These are phyloP conservation scores for Amanita subjunquillea DNA, from an alignment of 768 basidiomycete genomes.

Conservation along the genomic window DNA sequence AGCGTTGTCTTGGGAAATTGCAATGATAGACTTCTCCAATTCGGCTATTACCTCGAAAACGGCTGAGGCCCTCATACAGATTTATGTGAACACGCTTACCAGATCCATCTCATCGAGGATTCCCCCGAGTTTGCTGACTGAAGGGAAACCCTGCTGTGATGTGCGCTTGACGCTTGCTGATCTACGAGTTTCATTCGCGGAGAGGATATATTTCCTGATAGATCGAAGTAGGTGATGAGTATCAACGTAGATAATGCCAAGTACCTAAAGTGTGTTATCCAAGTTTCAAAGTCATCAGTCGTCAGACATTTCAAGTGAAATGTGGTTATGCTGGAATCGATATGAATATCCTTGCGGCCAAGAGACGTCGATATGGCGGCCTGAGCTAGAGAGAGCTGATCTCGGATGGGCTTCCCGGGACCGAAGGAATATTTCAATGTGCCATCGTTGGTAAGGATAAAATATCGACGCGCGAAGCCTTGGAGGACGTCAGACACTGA, in stretches of 20 bases:
- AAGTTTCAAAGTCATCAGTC: conserved; percentile 56
- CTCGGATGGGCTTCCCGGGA: conserved; percentile 61
- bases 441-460: conserved; percentile 58
- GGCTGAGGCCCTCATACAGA: conserved; percentile 1
- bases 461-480: conserved; percentile 85
- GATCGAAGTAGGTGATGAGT: conserved; percentile 10
- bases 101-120: conserved; percentile 59
- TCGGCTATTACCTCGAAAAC: conserved; percentile 41
- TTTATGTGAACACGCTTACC: conserved; percentile 26
- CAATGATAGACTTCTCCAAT: conserved; percentile 42
- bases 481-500: conserved; percentile 1
- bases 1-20: conserved; percentile 28
- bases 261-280: conserved; percentile 72
- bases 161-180: conserved; percentile 30
- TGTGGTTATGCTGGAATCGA: conserved; percentile 66
- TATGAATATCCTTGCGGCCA: conserved; percentile 72
- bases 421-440: conserved; percentile 67
- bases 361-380: conserved; percentile 70
- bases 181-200: conserved; percentile 32
- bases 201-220: conserved; percentile 53
- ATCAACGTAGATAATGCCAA: conserved; percentile 3
- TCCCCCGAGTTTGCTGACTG: conserved; percentile 34
- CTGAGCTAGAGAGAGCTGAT: conserved; percentile 53
- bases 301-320: conserved; percentile 79
- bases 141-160: conserved; percentile 33